phyloP scores from a whole-genome alignment of 192 early-diverging fungal genomes.

The Rhizoclosmatium globosum region DNA sequence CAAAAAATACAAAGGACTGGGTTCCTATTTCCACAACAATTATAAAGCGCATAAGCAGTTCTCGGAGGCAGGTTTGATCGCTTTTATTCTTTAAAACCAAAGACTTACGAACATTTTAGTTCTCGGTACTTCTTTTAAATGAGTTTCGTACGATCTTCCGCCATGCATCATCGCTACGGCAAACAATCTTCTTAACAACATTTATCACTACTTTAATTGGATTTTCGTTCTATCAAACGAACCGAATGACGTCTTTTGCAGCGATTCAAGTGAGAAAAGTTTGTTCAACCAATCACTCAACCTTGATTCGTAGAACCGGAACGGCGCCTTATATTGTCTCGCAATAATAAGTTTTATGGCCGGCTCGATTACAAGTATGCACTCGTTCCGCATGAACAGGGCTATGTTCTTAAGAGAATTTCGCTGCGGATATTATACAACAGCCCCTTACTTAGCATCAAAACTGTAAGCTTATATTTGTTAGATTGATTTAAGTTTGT shows the following conservation, averaged over 20 bases:
- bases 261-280: slow-evolving; percentile 50
- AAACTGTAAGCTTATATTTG: slow-evolving; percentile 44
- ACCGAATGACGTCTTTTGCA: slow-evolving; percentile 32
- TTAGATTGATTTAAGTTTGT: background rate
- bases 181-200: slow-evolving; percentile 49
- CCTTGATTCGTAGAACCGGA: slow-evolving; percentile 44
- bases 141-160: slow-evolving; percentile 52
- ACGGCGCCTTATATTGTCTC: slow-evolving; percentile 61
- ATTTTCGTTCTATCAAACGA: slow-evolving; percentile 54
- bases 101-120: slow-evolving; percentile 34
- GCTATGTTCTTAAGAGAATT: slow-evolving; percentile 61
- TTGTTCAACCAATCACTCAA: background rate
- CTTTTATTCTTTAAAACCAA: background rate
- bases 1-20: background rate
- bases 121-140: slow-evolving; percentile 49
- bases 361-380: slow-evolving; percentile 48
- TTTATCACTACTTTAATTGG: slow-evolving; percentile 61
- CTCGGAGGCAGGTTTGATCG: background rate
- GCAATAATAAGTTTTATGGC: slow-evolving; percentile 49
- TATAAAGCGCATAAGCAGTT: background rate
- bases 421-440: slow-evolving; percentile 59
- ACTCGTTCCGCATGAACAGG: slow-evolving; percentile 57
- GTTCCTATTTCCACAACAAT: background rate
- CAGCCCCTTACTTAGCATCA: slow-evolving; percentile 57
- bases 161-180: slow-evolving; percentile 53